These are phyloP conservation scores for Aspergillus sp. DNA, from an alignment of 2,329 filamentous ascomycete genomes.

Conservation along the genomic window DNA sequence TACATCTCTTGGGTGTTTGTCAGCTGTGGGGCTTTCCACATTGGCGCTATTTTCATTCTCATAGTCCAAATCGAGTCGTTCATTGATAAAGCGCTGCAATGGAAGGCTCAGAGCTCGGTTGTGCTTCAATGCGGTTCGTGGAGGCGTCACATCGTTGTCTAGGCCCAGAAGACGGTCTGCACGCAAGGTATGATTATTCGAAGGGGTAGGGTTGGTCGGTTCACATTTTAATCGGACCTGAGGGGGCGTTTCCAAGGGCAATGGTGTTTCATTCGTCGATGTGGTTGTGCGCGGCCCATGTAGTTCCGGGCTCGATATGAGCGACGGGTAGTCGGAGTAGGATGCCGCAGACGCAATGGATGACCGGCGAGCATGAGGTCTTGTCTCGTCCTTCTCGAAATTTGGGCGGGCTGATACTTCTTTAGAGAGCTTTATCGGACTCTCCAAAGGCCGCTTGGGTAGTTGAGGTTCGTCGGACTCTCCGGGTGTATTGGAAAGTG, in stretches of 20 bases:
- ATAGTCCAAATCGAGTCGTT: slow-evolving; percentile 29
- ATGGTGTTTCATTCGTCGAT: slow-evolving; percentile 26
- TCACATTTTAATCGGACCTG: slow-evolving; percentile 19
- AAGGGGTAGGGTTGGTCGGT: slow-evolving; percentile 16
- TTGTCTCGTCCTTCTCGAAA: slow-evolving; percentile 17
- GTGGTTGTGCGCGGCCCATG: slow-evolving; percentile 21
- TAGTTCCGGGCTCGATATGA: slow-evolving; percentile 29
- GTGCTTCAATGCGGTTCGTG: slow-evolving; percentile 23
- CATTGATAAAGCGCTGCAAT: slow-evolving; percentile 40
- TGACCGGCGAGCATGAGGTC: slow-evolving; percentile 20
- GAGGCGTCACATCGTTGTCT: slow-evolving; percentile 22
- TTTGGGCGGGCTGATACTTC: slow-evolving; percentile 18
- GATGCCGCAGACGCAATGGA: slow-evolving; percentile 31
- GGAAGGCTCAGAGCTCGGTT: slow-evolving; percentile 35
- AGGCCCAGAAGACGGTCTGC: slow-evolving; percentile 30
- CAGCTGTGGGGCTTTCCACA: slow-evolving; percentile 5
- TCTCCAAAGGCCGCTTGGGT: slow-evolving; percentile 28
- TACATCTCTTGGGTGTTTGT: slow-evolving; percentile 5
- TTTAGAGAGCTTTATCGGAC: slow-evolving; percentile 32
- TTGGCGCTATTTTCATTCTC: slow-evolving; percentile 16
- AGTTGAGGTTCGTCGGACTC: slow-evolving; percentile 9
- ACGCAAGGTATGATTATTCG: slow-evolving; percentile 27
- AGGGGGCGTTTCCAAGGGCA: slow-evolving; percentile 22
- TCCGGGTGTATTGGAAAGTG: neutral
- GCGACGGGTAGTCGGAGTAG: slow-evolving; percentile 30